These are phyloP conservation scores for Xerocomus brunneocitrinus DNA, from an alignment of 768 basidiomycete species.

Conservation along the genomic window DNA sequence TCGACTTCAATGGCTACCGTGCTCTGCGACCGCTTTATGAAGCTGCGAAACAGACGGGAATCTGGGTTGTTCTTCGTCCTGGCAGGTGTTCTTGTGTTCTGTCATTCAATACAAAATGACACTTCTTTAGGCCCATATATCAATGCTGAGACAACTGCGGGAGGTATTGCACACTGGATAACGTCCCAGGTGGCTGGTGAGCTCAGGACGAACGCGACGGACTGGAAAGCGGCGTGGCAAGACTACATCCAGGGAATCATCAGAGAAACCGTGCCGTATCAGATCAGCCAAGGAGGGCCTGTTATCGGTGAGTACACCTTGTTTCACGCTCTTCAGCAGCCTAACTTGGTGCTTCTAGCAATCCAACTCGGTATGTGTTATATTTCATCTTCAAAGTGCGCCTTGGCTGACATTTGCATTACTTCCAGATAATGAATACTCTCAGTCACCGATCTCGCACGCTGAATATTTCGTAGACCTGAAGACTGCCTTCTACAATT, in stretches of 20 bases:
- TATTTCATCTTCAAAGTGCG: not conserved
- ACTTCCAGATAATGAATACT: conserved; percentile 67
- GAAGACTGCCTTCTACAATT: conserved; percentile 48
- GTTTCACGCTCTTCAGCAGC: not conserved
- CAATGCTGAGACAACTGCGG: conserved; percentile 79
- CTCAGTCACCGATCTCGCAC: conserved; percentile 41
- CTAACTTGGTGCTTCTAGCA: conserved; percentile 31
- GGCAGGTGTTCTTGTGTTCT: conserved; percentile 38
- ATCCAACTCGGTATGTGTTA: conserved; percentile 48
- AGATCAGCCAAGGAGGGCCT: conserved; percentile 69
- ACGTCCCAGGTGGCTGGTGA: conserved; percentile 61
- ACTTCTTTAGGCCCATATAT: conserved; percentile 42
- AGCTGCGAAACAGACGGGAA: conserved; percentile 65
- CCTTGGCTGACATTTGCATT: not conserved
- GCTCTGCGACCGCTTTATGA: conserved; percentile 67
- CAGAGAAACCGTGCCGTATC: conserved; percentile 53
- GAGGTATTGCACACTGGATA: conserved; percentile 67
- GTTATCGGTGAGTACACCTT: conserved; percentile 52
- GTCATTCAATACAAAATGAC: not conserved
- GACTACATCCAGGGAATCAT: conserved; percentile 68
- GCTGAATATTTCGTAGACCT: conserved; percentile 62
- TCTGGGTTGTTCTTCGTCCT: conserved; percentile 78
- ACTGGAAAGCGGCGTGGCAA: conserved; percentile 67
- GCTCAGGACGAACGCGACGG: conserved; percentile 65
- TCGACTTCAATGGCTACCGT: conserved; percentile 71